Base-by-base conservation (phyloP, 139 green algal genomes). In the Medakamo hakoo region DNA sequence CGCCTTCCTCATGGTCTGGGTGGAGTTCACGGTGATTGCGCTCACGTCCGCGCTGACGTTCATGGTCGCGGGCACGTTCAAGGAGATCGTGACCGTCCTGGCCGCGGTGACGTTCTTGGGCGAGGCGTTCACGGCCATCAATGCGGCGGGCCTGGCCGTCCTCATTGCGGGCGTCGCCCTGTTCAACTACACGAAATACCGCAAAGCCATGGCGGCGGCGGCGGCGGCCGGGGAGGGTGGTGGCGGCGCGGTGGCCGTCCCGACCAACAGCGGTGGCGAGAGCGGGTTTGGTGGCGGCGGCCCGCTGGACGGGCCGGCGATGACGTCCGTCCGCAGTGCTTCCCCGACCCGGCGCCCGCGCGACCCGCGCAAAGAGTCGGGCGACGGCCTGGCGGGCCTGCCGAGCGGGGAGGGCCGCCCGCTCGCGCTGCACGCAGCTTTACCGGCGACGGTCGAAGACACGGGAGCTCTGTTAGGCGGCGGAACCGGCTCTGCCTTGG, bases 1-100 rank as follows among this genome's bases (percentile, higher is more conserved):
- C 0, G 88, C 87, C 0, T 94, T 96, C 66, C 52, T 85, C 2
- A 93, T 96, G 85, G 88, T 93, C 23, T 78, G 58, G 78, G 67
- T 73, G 1, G 81, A 92, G 70, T 89, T 87, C 58, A 73, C 76
- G 31, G 78, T 96, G 59, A 94, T 83, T 57, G 72, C 77, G 26
- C 78, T 90, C 71, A 96, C 89, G 1, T 89, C 78, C 2, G 86
- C 89, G 20, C 78, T 96, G 9, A 94, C 88, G 1, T 94, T 96
- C 77, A 95, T 95, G 82, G 84, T 96, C 5, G 87, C 87, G 0
- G 87, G 89, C 18, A 92, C 84, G 1, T 83, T 87, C 63, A 96
- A 96, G 71, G 89, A 96, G 69, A 70, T 93, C 58, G 70, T 93
- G 0, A 90, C 81, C 40, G 85, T 93, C 21, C 60, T 86, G 9